Conservation (phyloP, 1,139 yeast genomes). For the Sugiyamaella xylanicola region DNA sequence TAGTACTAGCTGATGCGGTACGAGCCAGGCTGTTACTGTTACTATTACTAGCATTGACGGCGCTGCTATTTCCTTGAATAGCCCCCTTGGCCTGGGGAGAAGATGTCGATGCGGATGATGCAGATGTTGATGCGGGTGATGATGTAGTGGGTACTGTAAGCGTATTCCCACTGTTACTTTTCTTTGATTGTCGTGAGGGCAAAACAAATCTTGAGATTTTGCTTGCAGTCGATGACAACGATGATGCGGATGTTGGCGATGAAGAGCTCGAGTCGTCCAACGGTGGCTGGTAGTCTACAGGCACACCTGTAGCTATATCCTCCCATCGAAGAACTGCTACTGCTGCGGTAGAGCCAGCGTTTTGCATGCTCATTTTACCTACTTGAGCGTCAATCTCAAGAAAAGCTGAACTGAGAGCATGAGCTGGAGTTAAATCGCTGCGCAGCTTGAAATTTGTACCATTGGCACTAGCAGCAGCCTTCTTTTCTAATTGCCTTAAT, state of each 20-base stretch:
- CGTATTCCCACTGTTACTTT: not conserved
- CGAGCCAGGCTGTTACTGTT: not conserved
- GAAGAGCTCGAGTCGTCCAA: slow-evolving; percentile 7
- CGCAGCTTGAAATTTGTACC: not conserved
- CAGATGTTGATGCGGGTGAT: not conserved
- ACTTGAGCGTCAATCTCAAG: slow-evolving; percentile 73
- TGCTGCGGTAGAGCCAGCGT: slow-evolving; percentile 93
- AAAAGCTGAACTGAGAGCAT: slow-evolving; percentile 51
- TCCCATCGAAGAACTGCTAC: slow-evolving; percentile 94
- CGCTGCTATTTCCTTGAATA: too few relatives aligned
- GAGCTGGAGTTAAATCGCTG: slow-evolving; percentile 31
- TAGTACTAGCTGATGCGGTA: not conserved
- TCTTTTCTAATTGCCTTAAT: slow-evolving; percentile 22
- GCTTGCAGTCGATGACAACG: slow-evolving; percentile 7
- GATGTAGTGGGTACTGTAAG: not conserved
- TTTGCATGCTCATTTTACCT: slow-evolving; percentile 55
- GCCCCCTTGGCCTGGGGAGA: not conserved
- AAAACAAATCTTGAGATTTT: slow-evolving; percentile 13
- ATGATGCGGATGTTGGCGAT: slow-evolving; percentile 11
- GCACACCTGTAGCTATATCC: slow-evolving; percentile 14
- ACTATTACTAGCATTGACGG: not conserved
- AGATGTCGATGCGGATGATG: not conserved
- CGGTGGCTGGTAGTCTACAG: slow-evolving; percentile 24
- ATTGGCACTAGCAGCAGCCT: slow-evolving; percentile 2
- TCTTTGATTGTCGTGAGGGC: slow-evolving; percentile 5